These are phyloP conservation scores for Cladorrhinum sp. DNA, from an alignment of 2,329 filamentous ascomycete species.

Conservation along the genomic window DNA sequence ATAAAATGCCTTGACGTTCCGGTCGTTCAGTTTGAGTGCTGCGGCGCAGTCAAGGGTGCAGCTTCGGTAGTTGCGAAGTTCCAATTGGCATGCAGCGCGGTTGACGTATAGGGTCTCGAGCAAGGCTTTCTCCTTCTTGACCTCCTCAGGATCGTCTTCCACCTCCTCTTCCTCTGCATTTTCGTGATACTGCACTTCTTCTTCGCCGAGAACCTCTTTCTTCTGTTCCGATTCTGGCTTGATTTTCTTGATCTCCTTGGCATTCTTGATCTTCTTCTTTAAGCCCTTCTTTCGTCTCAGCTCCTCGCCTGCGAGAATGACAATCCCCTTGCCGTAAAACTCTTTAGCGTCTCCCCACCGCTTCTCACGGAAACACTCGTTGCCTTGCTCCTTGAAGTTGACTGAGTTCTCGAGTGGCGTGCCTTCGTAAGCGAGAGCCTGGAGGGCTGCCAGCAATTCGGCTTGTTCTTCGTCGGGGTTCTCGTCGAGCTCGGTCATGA, in stretches of 20 bases:
- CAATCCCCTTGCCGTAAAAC: conserved; percentile 85
- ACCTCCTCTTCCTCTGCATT: conserved; percentile 13
- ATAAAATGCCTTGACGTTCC: conserved; percentile 88
- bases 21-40: conserved; percentile 72
- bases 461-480: conserved; percentile 75
- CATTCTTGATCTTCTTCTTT: conserved; percentile 13
- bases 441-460: conserved; percentile 77
- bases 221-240: conserved; percentile 2
- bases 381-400: conserved; percentile 88
- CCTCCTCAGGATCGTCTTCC: conserved; percentile 50
- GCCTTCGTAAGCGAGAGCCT: conserved; percentile 89
- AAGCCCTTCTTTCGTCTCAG: conserved; percentile 34
- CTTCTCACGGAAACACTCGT: conserved; percentile 75
- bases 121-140: conserved; percentile 57
- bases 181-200: conserved; percentile 1
- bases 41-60: conserved; percentile 81
- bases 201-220: conserved; percentile 39
- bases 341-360: conserved; percentile 81
- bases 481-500: conserved; percentile 87
- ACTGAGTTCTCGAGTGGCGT: conserved; percentile 76
- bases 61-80: conserved; percentile 82
- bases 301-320: conserved; percentile 65
- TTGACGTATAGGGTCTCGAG: conserved; percentile 81
- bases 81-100: conserved; percentile 83
- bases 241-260: background rate